Evolutionary conservation across 1,139 yeast genomes (phyloP).

Genomic region (Scheffersomyces stambukii): DNA sequence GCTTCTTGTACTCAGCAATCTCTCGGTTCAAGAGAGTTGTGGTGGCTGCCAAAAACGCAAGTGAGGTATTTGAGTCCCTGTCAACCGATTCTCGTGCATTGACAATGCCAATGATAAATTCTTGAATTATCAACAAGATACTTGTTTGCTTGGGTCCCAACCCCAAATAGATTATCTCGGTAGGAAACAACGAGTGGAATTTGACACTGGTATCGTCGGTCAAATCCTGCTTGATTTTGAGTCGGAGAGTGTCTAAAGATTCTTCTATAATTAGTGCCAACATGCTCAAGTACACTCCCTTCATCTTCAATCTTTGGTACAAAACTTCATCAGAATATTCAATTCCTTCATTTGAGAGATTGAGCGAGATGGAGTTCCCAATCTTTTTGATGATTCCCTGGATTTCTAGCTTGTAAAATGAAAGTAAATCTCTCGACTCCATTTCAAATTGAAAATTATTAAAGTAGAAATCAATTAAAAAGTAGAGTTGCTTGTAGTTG

Average conservation of each 20-base stretch:
- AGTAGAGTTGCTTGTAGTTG: constrained; percentile 26
- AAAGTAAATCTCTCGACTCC: constrained; percentile 22
- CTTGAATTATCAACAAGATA: constrained; percentile 15
- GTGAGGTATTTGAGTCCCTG: constrained; percentile 12
- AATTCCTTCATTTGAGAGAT: constrained; percentile 9
- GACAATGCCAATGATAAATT: constrained; percentile 9
- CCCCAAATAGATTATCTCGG: constrained; percentile 17
- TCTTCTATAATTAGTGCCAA: constrained; percentile 32
- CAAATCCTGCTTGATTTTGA: constrained; percentile 10
- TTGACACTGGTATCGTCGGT: constrained; percentile 11
- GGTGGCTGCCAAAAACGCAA: constrained; percentile 21
- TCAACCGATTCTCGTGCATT: constrained; percentile 3
- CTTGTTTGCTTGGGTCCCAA: constrained; percentile 15
- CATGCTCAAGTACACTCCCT: constrained; percentile 29
- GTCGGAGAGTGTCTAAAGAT: constrained; percentile 21
- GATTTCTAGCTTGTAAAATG: constrained; percentile 26
- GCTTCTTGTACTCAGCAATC: constrained; percentile 15
- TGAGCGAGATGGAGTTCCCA: constrained; percentile 14
- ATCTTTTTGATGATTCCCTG: constrained; percentile 14
- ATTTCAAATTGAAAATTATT: constrained; percentile 7
- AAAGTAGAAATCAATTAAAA: constrained; percentile 32
- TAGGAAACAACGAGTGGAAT: constrained; percentile 24
- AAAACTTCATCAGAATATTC: constrained; percentile 3
- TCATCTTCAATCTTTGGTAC: constrained; percentile 10
- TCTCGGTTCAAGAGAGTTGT: constrained; percentile 22